Conservation (phyloP, 1,139 yeast species). For the Zygosaccharomyces pseudobailii region DNA sequence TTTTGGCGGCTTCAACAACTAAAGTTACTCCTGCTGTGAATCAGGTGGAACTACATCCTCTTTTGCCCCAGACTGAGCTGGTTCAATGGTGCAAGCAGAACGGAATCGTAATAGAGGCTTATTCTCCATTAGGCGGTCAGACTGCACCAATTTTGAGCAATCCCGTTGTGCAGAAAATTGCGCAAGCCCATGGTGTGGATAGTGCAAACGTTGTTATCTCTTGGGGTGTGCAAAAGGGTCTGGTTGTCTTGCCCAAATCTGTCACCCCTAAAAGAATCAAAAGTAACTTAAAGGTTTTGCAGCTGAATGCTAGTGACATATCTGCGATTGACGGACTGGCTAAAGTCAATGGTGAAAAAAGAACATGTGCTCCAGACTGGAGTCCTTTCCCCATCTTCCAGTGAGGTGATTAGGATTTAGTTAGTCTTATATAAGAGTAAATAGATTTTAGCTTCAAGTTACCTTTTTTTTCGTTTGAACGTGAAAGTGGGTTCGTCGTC, state of each 20-base stretch:
- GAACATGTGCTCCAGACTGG: constrained; percentile 47
- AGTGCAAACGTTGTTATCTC: constrained; percentile 63
- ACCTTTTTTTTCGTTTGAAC: constrained; percentile 29
- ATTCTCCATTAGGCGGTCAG: constrained; percentile 73
- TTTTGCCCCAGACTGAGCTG: constrained; percentile 64
- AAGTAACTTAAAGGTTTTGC: constrained; percentile 50
- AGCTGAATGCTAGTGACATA: constrained; percentile 52
- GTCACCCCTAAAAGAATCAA: constrained; percentile 55
- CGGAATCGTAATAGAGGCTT: constrained; percentile 63
- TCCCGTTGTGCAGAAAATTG: constrained; percentile 45
- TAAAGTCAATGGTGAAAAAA: constrained; percentile 43
- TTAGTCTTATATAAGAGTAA: background rate
- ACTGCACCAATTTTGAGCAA: constrained; percentile 60
- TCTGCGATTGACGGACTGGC: constrained; percentile 44
- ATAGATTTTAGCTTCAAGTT: background rate
- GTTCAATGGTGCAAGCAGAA: constrained; percentile 49
- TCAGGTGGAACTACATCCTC: constrained; percentile 75
- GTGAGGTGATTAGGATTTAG: constrained; percentile 5
- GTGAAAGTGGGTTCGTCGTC: constrained; percentile 38
- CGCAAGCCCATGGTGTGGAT: constrained; percentile 50
- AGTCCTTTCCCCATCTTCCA: constrained; percentile 31
- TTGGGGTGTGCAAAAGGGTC: constrained; percentile 69
- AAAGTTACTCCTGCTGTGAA: constrained; percentile 62
- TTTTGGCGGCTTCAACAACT: constrained; percentile 48
- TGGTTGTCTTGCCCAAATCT: constrained; percentile 71